A percentile compares a stretch with the other conserved stretches of the same genome.
phyloP scores from a whole-genome alignment of 768 basidiomycete species.

The Cyclocybe cylindracea region DNA sequence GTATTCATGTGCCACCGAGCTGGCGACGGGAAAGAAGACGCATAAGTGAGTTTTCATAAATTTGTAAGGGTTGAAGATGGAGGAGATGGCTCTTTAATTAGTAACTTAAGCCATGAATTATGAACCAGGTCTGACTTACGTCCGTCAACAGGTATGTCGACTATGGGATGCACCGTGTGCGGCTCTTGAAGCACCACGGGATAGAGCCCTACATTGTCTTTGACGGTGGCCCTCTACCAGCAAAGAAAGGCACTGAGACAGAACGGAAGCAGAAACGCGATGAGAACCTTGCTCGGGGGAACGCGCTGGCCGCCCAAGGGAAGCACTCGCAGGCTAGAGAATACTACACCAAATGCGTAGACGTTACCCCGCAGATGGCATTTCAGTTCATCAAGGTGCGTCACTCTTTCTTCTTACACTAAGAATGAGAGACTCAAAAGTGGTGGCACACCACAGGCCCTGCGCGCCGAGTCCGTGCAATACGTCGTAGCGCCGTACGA shows the following conservation, averaged over 20 bases:
- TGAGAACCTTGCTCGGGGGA: constrained; percentile 75
- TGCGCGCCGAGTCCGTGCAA: constrained; percentile 75
- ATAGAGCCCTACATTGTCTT: constrained; percentile 93
- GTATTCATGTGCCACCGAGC: constrained; percentile 86
- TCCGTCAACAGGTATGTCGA: constrained; percentile 77
- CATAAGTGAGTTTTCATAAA: constrained; percentile 61
- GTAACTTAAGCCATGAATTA: too few species aligned
- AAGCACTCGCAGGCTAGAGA: constrained; percentile 83
- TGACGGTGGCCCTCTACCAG: constrained; percentile 93
- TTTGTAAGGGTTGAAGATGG: neutral
- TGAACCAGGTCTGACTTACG: neutral
- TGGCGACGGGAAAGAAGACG: constrained; percentile 83
- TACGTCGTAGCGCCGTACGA: constrained; percentile 98
- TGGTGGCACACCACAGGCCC: constrained; percentile 52
- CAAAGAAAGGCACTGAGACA: constrained; percentile 88
- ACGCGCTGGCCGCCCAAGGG: constrained; percentile 74
- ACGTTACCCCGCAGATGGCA: constrained; percentile 97
- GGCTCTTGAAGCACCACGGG: constrained; percentile 80
- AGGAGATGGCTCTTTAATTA: neutral
- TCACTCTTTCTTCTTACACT: neutral
- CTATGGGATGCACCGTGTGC: constrained; percentile 91
- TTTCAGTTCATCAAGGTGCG: constrained; percentile 93
- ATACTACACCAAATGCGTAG: constrained; percentile 85
- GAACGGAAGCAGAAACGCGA: constrained; percentile 76
- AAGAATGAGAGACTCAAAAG: too few species aligned